phyloP scores from a whole-genome alignment of 345 rosid species.

The Eucalyptus microcorys region DNA sequence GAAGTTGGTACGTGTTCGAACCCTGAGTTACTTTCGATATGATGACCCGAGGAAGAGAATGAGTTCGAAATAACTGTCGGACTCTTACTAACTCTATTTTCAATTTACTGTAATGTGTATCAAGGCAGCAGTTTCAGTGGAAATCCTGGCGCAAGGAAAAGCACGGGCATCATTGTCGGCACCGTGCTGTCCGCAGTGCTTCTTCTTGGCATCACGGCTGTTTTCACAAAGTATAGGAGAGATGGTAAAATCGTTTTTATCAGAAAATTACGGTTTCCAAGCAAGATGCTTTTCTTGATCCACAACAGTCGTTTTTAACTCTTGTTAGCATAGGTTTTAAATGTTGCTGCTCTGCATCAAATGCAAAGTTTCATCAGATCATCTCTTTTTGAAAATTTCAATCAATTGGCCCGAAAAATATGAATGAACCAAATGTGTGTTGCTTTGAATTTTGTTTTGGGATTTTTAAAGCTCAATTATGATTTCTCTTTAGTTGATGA shows the following conservation, averaged over 20 bases:
- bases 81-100: background rate
- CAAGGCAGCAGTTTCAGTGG: background rate
- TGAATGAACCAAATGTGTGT: background rate
- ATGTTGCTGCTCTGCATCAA: background rate
- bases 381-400: background rate
- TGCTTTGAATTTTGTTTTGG: background rate
- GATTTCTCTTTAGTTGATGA: background rate
- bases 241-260: background rate
- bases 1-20: slow-evolving; percentile 1
- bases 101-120: background rate
- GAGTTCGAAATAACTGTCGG: background rate
- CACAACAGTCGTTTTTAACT: background rate
- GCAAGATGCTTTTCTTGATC: background rate
- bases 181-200: background rate
- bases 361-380: background rate
- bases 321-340: background rate
- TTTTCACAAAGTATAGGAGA: background rate
- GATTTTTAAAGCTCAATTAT: background rate
- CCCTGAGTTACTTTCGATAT: background rate
- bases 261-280: background rate
- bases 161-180: background rate
- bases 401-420: background rate
- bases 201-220: background rate
- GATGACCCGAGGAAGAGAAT: background rate
- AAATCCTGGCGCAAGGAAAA: background rate